Evolutionary conservation across 352 stramenopile genomes (phyloP).

Genomic region (Pythium aquatile): DNA sequence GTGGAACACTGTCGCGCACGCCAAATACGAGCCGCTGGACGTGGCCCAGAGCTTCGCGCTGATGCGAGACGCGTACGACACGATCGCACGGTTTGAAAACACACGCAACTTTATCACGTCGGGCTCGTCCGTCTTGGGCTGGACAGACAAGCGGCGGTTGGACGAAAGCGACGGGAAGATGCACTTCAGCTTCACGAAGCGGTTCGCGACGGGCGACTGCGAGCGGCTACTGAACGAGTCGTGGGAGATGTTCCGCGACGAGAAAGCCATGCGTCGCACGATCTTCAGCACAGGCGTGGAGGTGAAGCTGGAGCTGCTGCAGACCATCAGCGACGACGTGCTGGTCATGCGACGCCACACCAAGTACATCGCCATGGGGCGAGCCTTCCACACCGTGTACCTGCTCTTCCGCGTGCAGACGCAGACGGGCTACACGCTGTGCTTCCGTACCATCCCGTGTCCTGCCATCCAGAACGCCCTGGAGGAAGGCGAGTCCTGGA

Average conservation of each 20-base stretch:
- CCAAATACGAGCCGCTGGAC: conserved; percentile 33
- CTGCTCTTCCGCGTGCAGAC: conserved; percentile 64
- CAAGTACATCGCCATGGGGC: conserved; percentile 44
- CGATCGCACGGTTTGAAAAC: conserved; percentile 49
- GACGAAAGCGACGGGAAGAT: conserved; percentile 43
- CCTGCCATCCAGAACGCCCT: conserved; percentile 46
- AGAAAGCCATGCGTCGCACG: conserved; percentile 48
- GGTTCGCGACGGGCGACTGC: conserved; percentile 29
- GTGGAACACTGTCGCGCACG: conserved; percentile 35
- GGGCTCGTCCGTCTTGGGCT: conserved; percentile 51
- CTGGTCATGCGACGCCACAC: conserved; percentile 58
- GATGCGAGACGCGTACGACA: conserved; percentile 58
- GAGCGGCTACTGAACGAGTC: conserved; percentile 44
- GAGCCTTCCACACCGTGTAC: conserved; percentile 69
- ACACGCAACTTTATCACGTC: conserved; percentile 42
- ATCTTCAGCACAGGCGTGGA: conserved; percentile 49
- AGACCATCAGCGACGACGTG: conserved; percentile 50
- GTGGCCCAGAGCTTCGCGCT: conserved; percentile 36
- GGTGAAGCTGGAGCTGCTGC: conserved; percentile 44
- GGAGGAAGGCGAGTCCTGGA: conserved; percentile 50
- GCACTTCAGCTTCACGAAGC: conserved; percentile 66
- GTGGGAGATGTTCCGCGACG: conserved; percentile 48
- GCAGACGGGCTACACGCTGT: conserved; percentile 51
- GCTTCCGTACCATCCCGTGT: conserved; percentile 62
- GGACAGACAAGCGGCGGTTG: conserved; percentile 53